phyloP scores from a whole-genome alignment of 306 rosid genomes.

The Crotalaria pallida region DNA sequence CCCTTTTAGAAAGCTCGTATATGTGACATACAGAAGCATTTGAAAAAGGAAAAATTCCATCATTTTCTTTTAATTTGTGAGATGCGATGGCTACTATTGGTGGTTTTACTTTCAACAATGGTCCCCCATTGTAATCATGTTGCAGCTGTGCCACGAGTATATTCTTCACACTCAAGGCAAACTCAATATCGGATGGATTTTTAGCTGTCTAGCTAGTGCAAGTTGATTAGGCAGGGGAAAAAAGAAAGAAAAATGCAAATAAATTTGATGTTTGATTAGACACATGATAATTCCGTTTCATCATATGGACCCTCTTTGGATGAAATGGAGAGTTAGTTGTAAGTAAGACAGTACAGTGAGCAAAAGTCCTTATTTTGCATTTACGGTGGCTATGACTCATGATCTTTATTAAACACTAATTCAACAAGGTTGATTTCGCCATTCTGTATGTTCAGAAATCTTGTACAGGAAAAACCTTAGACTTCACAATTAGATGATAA shows the following conservation, averaged over 20 bases:
- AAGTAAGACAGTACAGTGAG: not conserved
- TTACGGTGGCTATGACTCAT: not conserved
- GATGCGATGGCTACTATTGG: slow-evolving; percentile 30
- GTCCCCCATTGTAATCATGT: slow-evolving; percentile 34
- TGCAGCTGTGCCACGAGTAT: slow-evolving; percentile 16
- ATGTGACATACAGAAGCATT: slow-evolving; percentile 13
- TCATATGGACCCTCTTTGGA: not conserved
- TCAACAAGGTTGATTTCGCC: not conserved
- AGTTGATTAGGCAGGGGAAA: not conserved
- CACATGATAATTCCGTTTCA: slow-evolving; percentile 15
- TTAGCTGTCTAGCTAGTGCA: not conserved
- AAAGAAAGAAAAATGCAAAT: slow-evolving; percentile 5
- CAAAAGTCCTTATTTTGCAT: slow-evolving; percentile 14
- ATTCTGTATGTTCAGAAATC: no score
- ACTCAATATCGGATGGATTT: not conserved
- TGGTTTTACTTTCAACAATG: slow-evolving; percentile 29
- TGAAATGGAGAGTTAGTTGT: not conserved
- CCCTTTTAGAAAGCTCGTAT: slow-evolving; percentile 14
- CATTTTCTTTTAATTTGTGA: slow-evolving; percentile 19
- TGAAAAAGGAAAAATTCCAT: slow-evolving; percentile 23
- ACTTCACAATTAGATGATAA: no score
- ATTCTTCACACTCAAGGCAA: slow-evolving; percentile 28
- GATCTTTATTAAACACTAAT: not conserved
- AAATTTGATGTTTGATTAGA: slow-evolving; percentile 23
- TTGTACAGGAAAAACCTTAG: no score